Percentiles rank a stretch among this genome's conserved stretches.
These are phyloP conservation scores for Miscanthus sacchariflorus DNA, from an alignment of 202 grass and related monocot genomes.

Conservation along the genomic window DNA sequence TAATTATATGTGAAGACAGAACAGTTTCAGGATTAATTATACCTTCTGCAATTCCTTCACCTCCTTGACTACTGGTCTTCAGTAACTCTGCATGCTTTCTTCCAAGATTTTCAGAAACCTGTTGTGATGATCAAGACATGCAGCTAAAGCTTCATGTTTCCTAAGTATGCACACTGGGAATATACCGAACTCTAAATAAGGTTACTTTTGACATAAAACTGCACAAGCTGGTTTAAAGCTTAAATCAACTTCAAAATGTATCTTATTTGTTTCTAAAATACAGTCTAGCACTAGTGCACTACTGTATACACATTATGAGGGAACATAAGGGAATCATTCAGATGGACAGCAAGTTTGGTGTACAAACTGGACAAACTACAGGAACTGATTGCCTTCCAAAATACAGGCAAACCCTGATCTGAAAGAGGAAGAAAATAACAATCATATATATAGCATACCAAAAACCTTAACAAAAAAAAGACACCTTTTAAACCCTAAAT, in stretches of 20 bases:
- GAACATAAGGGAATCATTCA: not conserved
- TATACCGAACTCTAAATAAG: not conserved
- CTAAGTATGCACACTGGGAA: not conserved
- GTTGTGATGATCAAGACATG: constrained; percentile 30
- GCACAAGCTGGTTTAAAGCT: not conserved
- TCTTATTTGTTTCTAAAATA: not conserved
- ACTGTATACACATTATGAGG: constrained; percentile 3
- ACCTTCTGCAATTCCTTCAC: constrained; percentile 53
- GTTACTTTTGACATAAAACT: constrained; percentile 31
- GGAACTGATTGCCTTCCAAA: not conserved
- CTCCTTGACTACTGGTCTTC: constrained; percentile 43
- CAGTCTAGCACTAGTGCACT: not conserved
- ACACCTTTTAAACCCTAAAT: not conserved
- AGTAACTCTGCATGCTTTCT: constrained; percentile 52
- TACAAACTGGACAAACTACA: not conserved
- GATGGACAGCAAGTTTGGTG: not conserved
- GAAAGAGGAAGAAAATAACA: not conserved
- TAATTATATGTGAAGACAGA: constrained; percentile 16
- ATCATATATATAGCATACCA: not conserved
- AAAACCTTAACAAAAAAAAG: not conserved
- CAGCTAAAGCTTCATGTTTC: constrained; percentile 20
- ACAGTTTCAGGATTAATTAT: constrained; percentile 19
- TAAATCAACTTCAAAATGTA: not conserved
- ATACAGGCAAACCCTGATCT: not conserved
- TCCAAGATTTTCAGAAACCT: constrained; percentile 49